Percentiles rank a stretch among this genome's conserved stretches.
Conservation (phyloP, 2,329 filamentous ascomycete genomes). For the Magnaporthiopsis rhizophila region DNA sequence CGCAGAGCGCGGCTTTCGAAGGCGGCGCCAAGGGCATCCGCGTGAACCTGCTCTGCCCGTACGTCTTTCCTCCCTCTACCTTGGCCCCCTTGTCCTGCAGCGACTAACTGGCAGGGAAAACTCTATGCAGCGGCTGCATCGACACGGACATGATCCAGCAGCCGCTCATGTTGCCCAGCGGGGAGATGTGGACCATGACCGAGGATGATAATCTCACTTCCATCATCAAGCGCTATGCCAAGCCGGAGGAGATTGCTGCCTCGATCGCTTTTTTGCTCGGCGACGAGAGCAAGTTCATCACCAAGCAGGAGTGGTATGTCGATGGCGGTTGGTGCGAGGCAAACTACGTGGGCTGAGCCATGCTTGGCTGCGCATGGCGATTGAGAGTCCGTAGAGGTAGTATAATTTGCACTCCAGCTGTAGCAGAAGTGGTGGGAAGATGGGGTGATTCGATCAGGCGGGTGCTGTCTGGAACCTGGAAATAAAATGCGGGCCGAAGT, state of each 20-base stretch:
- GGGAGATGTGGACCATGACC: too few relatives aligned
- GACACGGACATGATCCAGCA: constrained; percentile 1
- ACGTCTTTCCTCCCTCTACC: neutral
- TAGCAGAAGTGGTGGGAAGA: too few relatives aligned
- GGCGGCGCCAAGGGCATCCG: constrained; percentile 4
- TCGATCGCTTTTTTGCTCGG: constrained; percentile 8
- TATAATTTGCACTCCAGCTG: too few relatives aligned
- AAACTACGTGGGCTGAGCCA: neutral
- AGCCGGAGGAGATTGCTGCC: constrained; percentile 1
- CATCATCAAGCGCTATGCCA: neutral
- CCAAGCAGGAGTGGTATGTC: constrained; percentile 5
- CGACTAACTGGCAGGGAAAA: too few relatives aligned
- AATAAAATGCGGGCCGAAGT: too few relatives aligned
- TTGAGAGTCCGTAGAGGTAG: too few relatives aligned
- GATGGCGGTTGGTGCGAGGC: constrained; percentile 7
- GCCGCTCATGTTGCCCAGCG: neutral
- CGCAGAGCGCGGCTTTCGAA: constrained; percentile 11
- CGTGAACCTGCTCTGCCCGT: neutral
- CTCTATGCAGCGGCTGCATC: constrained; percentile 6
- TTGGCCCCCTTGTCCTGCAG: too few relatives aligned
- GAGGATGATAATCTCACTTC: neutral
- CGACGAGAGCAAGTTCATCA: constrained; percentile 9
- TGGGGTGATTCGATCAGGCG: too few relatives aligned
- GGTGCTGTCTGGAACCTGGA: too few relatives aligned
- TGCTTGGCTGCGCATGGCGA: too few relatives aligned